Percentiles rank a stretch among this genome's conserved stretches.
These are phyloP conservation scores for Neonectria magnoliae DNA, from an alignment of 2,329 filamentous ascomycete species.

Conservation along the genomic window DNA sequence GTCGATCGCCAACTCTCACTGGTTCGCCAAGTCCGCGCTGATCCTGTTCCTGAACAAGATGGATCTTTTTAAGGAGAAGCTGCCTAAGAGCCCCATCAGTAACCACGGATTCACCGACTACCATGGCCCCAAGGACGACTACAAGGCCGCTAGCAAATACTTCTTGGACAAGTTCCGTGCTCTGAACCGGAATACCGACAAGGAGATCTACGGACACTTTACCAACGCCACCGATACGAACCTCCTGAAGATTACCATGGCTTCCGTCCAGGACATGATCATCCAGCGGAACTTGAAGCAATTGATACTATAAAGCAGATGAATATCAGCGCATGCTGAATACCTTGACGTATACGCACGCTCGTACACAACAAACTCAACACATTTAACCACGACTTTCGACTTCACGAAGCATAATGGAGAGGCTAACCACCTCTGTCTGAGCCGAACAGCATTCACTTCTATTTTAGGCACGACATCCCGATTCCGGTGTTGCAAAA, in stretches of 20 bases:
- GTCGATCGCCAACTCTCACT: constrained; percentile 85
- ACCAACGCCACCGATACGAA: constrained; percentile 75
- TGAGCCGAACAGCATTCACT: constrained; percentile 12
- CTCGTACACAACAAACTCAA: constrained; percentile 1
- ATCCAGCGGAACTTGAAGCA: constrained; percentile 85
- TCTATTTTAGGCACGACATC: neutral
- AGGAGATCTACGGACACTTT: constrained; percentile 71
- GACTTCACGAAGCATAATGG: constrained; percentile 1
- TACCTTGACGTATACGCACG: constrained; percentile 9
- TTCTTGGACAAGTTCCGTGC: constrained; percentile 84
- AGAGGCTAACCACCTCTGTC: constrained; percentile 5
- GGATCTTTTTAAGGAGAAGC: constrained; percentile 83
- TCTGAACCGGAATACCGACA: constrained; percentile 74
- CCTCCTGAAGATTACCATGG: constrained; percentile 86
- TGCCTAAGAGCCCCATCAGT: constrained; percentile 75
- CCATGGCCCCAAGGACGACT: constrained; percentile 75
- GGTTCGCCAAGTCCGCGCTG: constrained; percentile 83
- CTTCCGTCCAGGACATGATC: constrained; percentile 87
- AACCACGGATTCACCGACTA: constrained; percentile 83
- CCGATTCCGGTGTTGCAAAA: constrained; percentile 2
- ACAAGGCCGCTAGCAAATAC: constrained; percentile 80
- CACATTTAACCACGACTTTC: neutral
- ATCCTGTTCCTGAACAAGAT: constrained; percentile 91
- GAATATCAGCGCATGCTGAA: neutral
- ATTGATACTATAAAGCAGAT: constrained; percentile 62